Conservation (phyloP, 495 filamentous ascomycete species). For the Jackrogersella minutella region DNA sequence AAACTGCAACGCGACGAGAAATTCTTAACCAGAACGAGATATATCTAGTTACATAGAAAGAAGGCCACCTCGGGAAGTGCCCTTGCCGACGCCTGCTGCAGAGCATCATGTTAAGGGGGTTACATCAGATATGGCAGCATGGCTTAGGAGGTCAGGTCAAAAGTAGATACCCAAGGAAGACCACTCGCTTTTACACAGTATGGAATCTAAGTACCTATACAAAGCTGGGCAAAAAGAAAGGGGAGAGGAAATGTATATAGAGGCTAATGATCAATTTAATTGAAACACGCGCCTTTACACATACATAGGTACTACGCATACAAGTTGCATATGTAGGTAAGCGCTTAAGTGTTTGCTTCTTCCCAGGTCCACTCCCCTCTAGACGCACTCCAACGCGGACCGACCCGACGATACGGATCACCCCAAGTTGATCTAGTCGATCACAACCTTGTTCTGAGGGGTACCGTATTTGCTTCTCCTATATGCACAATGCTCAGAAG, state of each 20-base stretch:
- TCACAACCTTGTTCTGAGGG: slow-evolving; percentile 11
- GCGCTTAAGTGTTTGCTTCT: neutral
- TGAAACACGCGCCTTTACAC: slow-evolving; percentile 10
- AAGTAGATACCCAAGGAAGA: no score
- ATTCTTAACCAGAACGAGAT: neutral
- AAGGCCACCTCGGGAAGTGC: no score
- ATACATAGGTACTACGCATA: neutral
- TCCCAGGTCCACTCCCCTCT: neutral
- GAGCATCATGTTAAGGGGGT: no score
- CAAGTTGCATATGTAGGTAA: neutral
- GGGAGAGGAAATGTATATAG: neutral
- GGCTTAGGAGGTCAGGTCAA: no score
- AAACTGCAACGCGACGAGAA: neutral
- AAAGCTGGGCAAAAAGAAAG: neutral
- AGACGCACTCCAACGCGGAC: slow-evolving; percentile 11
- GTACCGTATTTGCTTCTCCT: slow-evolving; percentile 8
- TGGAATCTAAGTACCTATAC: neutral
- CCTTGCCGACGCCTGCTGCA: no score
- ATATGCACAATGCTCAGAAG: slow-evolving; percentile 13
- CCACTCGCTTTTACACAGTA: no score
- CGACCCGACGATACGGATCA: slow-evolving; percentile 30
- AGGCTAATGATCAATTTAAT: neutral
- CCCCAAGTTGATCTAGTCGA: slow-evolving; percentile 8
- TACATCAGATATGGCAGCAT: no score
- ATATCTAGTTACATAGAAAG: neutral